phyloP scores from a whole-genome alignment of 768 basidiomycete genomes.

The Pluteus cervinus region DNA sequence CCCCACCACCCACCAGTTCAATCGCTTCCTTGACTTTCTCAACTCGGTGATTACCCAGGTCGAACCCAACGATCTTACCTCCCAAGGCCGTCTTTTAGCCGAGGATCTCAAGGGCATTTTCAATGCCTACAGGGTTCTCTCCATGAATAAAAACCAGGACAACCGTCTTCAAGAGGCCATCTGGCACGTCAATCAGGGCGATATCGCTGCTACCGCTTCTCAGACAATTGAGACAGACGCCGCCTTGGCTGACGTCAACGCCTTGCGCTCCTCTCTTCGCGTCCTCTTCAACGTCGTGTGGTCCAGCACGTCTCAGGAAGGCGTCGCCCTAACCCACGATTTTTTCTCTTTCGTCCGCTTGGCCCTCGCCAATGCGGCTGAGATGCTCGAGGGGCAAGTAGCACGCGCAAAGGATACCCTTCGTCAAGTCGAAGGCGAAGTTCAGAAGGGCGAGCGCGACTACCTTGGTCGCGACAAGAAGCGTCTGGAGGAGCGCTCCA shows the following conservation, averaged over 20 bases:
- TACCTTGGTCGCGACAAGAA: constrained; percentile 47
- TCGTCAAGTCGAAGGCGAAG: constrained; percentile 48
- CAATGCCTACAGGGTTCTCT: constrained; percentile 50
- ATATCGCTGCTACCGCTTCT: constrained; percentile 34
- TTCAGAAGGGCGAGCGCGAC: constrained; percentile 57
- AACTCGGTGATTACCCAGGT: constrained; percentile 42
- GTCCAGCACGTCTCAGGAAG: constrained; percentile 47
- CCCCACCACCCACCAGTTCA: constrained; percentile 54
- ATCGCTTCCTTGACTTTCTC: constrained; percentile 47
- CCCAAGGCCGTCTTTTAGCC: constrained; percentile 48
- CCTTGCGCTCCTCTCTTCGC: constrained; percentile 43
- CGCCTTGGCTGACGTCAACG: constrained; percentile 42
- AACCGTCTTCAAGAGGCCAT: constrained; percentile 59
- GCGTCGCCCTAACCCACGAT: constrained; percentile 49
- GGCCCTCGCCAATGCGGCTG: constrained; percentile 61
- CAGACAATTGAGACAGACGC: constrained; percentile 34
- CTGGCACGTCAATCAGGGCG: constrained; percentile 57
- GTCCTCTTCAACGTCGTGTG: constrained; percentile 48
- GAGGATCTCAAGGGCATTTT: constrained; percentile 45
- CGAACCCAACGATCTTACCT: constrained; percentile 43
- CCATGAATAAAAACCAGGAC: constrained; percentile 54
- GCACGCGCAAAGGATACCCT: constrained; percentile 44
- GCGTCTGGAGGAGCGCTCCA: constrained; percentile 37
- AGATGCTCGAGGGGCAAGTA: constrained; percentile 48
- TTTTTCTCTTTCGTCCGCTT: constrained; percentile 61